A percentile compares a stretch with the other conserved stretches of the same genome.
Conservation (phyloP, 164 flowering plant species). For the Umbilicus rupestris region DNA sequence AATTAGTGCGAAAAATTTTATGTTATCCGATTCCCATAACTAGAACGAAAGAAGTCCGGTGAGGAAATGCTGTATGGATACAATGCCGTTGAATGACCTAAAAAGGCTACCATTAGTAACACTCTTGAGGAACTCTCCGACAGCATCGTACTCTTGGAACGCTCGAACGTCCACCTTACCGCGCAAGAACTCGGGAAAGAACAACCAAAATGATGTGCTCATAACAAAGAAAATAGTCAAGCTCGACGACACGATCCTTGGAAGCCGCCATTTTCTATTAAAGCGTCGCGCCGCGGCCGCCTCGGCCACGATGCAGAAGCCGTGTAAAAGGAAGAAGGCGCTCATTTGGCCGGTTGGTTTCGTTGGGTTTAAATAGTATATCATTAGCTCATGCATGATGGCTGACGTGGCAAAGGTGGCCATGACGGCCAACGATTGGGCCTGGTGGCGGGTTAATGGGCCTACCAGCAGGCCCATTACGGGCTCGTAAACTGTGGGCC, state of each 20-base stretch:
- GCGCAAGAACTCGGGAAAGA: slow-evolving; percentile 28
- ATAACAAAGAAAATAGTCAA: slow-evolving; percentile 26
- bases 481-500: slow-evolving; percentile 30
- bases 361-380: slow-evolving; percentile 24
- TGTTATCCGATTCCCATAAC: no score
- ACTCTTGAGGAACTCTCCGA: slow-evolving; percentile 17
- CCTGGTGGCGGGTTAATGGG: slow-evolving; percentile 11
- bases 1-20: no score
- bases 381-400: slow-evolving; percentile 40
- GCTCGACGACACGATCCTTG: slow-evolving; percentile 18
- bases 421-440: slow-evolving; percentile 17
- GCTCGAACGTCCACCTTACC: slow-evolving; percentile 15
- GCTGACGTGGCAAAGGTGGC: slow-evolving; percentile 38
- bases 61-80: neutral
- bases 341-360: slow-evolving; percentile 25
- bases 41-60: neutral
- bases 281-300: slow-evolving; percentile 15
- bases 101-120: neutral
- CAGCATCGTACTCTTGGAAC: slow-evolving; percentile 24
- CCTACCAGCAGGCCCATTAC: neutral
- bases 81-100: neutral
- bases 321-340: slow-evolving; percentile 31
- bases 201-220: slow-evolving; percentile 26
- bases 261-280: slow-evolving; percentile 18
- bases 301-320: slow-evolving; percentile 21